These are phyloP conservation scores for Teunomyces aglyptinius DNA, from an alignment of 805 yeast genomes.

Conservation along the genomic window DNA sequence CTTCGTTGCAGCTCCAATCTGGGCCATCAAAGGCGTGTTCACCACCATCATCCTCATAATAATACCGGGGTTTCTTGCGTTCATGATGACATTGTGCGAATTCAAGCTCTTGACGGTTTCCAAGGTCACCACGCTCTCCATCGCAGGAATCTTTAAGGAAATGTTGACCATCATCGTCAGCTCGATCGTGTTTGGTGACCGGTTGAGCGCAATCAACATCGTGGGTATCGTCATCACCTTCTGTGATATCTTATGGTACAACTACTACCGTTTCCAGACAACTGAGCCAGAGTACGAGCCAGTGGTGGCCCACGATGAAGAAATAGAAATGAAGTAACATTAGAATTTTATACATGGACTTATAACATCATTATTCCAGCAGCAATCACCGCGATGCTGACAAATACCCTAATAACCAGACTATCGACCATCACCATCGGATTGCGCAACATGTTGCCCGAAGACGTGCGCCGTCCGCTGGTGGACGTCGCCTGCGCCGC, in stretches of 20 bases:
- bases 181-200: constrained; percentile 69
- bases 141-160: constrained; percentile 94
- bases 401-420: neutral
- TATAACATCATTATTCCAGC: constrained; percentile 1
- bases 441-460: constrained; percentile 2
- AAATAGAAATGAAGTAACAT: constrained; percentile 1
- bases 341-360: neutral
- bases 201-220: constrained; percentile 61
- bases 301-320: constrained; percentile 2
- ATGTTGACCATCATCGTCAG: constrained; percentile 76
- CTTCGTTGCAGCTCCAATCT: constrained; percentile 55
- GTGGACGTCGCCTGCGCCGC: constrained; percentile 16
- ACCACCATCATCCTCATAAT: constrained; percentile 58
- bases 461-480: constrained; percentile 4
- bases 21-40: constrained; percentile 59
- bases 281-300: constrained; percentile 10
- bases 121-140: constrained; percentile 78
- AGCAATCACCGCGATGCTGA: neutral
- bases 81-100: constrained; percentile 86
- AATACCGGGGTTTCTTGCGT: constrained; percentile 85
- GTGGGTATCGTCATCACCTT: constrained; percentile 76
- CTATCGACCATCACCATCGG: neutral
- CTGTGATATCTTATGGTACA: constrained; percentile 79
- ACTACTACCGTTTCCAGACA: constrained; percentile 52
- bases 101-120: constrained; percentile 79